A percentile compares a stretch with the other conserved stretches of the same genome.
These are phyloP conservation scores for Cyberlindnera amylophila DNA, from an alignment of 805 yeast species.

Conservation along the genomic window DNA sequence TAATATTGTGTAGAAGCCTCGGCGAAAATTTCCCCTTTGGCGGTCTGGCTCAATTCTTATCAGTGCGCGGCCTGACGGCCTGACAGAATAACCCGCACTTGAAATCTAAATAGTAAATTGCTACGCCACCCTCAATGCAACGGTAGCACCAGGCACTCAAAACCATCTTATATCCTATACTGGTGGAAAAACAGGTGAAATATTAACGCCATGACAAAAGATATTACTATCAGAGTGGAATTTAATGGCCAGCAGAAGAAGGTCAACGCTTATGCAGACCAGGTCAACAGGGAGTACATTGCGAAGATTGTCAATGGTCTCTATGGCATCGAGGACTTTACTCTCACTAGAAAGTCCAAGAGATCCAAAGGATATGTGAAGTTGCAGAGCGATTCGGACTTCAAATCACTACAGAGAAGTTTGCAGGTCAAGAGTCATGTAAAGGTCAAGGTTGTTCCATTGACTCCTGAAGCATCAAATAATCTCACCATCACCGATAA, in stretches of 20 bases:
- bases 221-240: slow-evolving; percentile 7
- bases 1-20: too few relatives aligned
- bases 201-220: background rate
- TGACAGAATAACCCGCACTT: too few relatives aligned
- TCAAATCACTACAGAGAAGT: slow-evolving; percentile 12
- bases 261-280: background rate
- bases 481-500: background rate
- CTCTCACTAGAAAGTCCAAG: slow-evolving; percentile 17
- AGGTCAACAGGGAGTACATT: slow-evolving; percentile 4
- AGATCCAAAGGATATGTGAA: slow-evolving; percentile 11
- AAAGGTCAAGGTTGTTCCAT: slow-evolving; percentile 10
- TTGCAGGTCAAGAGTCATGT: slow-evolving; percentile 16
- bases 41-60: too few relatives aligned
- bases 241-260: slow-evolving; percentile 1
- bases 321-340: slow-evolving; percentile 8
- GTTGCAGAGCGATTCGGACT: slow-evolving; percentile 9
- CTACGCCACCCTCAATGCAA: background rate
- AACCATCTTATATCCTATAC: too few relatives aligned
- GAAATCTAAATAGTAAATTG: too few relatives aligned
- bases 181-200: too few relatives aligned
- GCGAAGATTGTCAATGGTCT: background rate
- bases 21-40: too few relatives aligned
- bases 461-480: background rate
- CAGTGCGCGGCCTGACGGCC: too few relatives aligned
- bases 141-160: background rate